phyloP scores from a whole-genome alignment of 192 early-diverging fungal species.

The Rhizophagus prolifer region DNA sequence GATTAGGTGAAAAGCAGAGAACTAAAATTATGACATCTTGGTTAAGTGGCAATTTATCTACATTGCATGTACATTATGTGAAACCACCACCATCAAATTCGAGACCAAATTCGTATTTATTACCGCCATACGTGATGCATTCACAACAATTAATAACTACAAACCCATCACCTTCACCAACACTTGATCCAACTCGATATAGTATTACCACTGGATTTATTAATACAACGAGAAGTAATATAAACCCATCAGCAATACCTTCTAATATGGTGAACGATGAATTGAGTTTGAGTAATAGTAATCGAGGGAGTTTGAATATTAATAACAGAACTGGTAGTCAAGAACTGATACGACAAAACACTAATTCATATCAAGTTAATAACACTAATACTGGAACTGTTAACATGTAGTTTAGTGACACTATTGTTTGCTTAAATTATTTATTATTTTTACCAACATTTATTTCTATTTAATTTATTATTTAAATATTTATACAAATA shows the following conservation, averaged over 20 bases:
- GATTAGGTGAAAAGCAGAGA: conserved; percentile 66
- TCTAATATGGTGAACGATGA: not conserved
- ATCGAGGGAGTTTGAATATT: not conserved
- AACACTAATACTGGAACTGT: not conserved
- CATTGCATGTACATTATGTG: conserved; percentile 8
- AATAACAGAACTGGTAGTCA: too few relatives aligned
- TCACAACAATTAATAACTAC: too few relatives aligned
- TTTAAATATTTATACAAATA: not conserved
- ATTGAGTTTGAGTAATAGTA: not conserved
- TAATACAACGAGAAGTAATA: not conserved
- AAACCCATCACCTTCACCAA: not conserved
- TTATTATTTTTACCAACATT: too few relatives aligned
- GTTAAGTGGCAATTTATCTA: not conserved
- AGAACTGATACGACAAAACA: too few relatives aligned
- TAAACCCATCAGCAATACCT: not conserved
- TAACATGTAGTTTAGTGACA: not conserved
- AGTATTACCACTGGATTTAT: conserved; percentile 8
- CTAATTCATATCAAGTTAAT: not conserved
- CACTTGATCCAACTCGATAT: conserved; percentile 1
- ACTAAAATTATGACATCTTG: conserved; percentile 36
- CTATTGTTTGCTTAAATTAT: too few relatives aligned
- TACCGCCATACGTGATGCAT: not conserved
- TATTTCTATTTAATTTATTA: not conserved
- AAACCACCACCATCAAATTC: not conserved
- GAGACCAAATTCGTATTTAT: not conserved